Conservation (phyloP, 805 yeast genomes). For the Wickerhamomyces bovis region DNA sequence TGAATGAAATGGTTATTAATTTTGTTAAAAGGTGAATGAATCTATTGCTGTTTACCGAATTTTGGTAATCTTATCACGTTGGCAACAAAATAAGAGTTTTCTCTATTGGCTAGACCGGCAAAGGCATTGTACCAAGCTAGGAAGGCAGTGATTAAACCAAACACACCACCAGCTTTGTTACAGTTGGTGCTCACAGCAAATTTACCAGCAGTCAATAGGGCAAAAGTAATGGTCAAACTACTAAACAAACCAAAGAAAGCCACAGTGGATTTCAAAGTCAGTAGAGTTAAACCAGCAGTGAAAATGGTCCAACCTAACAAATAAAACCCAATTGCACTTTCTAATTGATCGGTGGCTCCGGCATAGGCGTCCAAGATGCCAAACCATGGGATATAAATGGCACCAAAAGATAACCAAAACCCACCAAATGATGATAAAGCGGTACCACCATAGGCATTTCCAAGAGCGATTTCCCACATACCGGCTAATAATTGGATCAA, state of each 20-base stretch:
- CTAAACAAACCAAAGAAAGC: conserved; percentile 42
- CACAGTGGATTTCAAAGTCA: conserved; percentile 44
- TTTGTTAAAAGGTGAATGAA: too few species aligned
- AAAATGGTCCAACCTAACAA: conserved; percentile 51
- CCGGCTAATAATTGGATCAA: conserved; percentile 55
- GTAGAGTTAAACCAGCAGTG: conserved; percentile 39
- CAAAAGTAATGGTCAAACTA: conserved; percentile 41
- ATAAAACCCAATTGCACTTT: conserved; percentile 46
- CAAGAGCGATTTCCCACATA: conserved; percentile 61
- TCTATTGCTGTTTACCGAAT: conserved; percentile 27
- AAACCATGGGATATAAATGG: conserved; percentile 47
- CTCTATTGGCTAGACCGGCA: conserved; percentile 60
- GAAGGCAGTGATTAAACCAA: conserved; percentile 57
- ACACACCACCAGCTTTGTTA: conserved; percentile 53
- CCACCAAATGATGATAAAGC: conserved; percentile 39
- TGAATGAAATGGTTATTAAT: too few species aligned
- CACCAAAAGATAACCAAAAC: conserved; percentile 62
- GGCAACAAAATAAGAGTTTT: conserved; percentile 52
- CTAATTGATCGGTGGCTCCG: conserved; percentile 32
- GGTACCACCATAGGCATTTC: conserved; percentile 62
- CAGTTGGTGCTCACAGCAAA: conserved; percentile 33
- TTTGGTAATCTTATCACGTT: conserved; percentile 32
- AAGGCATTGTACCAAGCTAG: conserved; percentile 67
- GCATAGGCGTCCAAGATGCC: conserved; percentile 41
- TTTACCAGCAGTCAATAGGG: conserved; percentile 39